Evolutionary conservation across 1,284 basidiomycete genomes (phyloP), one percentile per base, ranked within the genome.

Genomic region (Cystobasidium sp.): DNA sequence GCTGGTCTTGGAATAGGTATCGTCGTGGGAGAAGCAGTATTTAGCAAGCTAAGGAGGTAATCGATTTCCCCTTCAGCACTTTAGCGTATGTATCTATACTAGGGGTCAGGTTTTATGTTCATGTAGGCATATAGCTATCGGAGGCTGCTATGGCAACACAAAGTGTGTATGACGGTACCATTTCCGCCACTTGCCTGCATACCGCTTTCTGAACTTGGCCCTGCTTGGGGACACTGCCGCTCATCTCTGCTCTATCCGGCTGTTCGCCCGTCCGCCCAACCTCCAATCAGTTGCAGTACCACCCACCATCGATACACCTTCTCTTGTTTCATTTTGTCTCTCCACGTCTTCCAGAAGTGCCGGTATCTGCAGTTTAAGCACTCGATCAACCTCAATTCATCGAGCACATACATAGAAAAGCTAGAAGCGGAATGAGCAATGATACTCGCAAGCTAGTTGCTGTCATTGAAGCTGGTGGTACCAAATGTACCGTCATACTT

Each of bases 1-100:
- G 70, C 70, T 49, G 70, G 70, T n/a, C 63, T 73, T 46, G 70
- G 70, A 7, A 65, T 73, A 8, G 70, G 70, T 16, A 44, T 73
- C 16, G 70, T 73, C 10, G 44, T 73, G 18, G 70, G 70, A 18
- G 70, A 73, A 66, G 63, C 52, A 18, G 70, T 73, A n/a, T 52
- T 73, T 12, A 41, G 53, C 31, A 73, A 73, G 63, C 39, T 73
- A 24, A 55, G 70, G 22, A 53, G 70, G n/a, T 73, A 63, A 22
- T 37, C 16, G 61, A 6, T 63, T 6, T 51, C 20, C 20, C 14
- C 6, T 20, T 51, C 16, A 14, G 16, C 47, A 16, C 3, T 20
- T 56, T 7, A 56, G 8, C 8, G 24, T 7, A 4, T 1, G 14
- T 37, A 37, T 31, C 31, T 31, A 31, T 31, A 31, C 31, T 31